Conservation (phyloP, 129 eudicot genomes). For the Helianthus tuberosus region DNA sequence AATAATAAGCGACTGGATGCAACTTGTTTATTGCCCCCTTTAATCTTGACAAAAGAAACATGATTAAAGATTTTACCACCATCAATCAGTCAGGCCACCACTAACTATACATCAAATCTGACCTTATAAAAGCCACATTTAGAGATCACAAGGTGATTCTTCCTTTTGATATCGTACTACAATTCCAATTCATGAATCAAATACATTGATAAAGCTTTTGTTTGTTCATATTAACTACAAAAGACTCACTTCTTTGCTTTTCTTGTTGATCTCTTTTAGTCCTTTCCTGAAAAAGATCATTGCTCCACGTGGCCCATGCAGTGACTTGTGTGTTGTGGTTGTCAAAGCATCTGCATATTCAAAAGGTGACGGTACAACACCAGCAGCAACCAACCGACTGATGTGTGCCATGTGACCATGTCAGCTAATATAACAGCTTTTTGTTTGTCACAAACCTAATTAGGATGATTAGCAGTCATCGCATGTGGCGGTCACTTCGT, state of each 20-base stretch:
- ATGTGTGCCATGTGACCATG: constrained; percentile 96
- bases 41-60: constrained; percentile 26
- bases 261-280: not conserved
- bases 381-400: constrained; percentile 88
- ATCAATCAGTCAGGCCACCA: constrained; percentile 33
- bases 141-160: no score
- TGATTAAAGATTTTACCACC: constrained; percentile 42
- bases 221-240: no score
- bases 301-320: constrained; percentile 32
- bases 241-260: not conserved
- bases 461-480: no score
- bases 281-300: not conserved
- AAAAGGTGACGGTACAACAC: constrained; percentile 77
- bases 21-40: constrained; percentile 26
- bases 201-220: no score
- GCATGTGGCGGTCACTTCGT: constrained; percentile 57
- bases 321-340: constrained; percentile 63
- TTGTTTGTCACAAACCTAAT: constrained; percentile 84
- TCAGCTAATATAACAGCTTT: constrained; percentile 79
- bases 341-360: constrained; percentile 90
- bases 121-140: constrained; percentile 40
- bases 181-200: no score
- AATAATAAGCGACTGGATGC: constrained; percentile 10
- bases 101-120: constrained; percentile 8
- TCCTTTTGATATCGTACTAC: no score